These are phyloP conservation scores for Diaporthe ampelina DNA, from an alignment of 2,329 filamentous ascomycete genomes.

Conservation along the genomic window DNA sequence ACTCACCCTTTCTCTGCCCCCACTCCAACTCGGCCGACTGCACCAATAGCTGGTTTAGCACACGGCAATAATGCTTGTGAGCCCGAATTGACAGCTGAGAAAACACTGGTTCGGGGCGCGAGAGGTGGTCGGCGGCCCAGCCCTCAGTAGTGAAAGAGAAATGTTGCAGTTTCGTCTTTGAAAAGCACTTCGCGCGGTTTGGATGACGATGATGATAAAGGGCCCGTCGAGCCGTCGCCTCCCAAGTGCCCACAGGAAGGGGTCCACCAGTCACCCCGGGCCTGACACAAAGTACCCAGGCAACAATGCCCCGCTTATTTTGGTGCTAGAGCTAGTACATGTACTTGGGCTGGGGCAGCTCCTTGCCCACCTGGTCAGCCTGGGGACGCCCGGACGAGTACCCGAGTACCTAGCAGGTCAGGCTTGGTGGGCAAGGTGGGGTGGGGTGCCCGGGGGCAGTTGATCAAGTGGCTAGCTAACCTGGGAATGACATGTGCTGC, in stretches of 20 bases:
- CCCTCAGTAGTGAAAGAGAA: background rate
- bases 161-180: background rate
- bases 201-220: conserved; percentile 9
- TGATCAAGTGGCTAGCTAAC: conserved; percentile 29
- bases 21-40: background rate
- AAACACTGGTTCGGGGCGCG: too few species aligned
- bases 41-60: background rate
- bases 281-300: background rate
- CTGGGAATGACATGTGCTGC: conserved; percentile 30
- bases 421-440: conserved; percentile 7
- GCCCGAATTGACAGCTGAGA: background rate
- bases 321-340: background rate
- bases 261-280: background rate
- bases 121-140: background rate
- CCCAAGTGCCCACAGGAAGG: background rate
- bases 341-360: background rate
- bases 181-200: background rate
- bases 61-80: background rate
- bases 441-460: conserved; percentile 20
- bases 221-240: background rate
- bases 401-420: background rate
- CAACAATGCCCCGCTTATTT: background rate
- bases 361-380: background rate
- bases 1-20: background rate
- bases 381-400: background rate